phyloP scores from a whole-genome alignment of 768 basidiomycete species.

The Leccinum rimulosum region DNA sequence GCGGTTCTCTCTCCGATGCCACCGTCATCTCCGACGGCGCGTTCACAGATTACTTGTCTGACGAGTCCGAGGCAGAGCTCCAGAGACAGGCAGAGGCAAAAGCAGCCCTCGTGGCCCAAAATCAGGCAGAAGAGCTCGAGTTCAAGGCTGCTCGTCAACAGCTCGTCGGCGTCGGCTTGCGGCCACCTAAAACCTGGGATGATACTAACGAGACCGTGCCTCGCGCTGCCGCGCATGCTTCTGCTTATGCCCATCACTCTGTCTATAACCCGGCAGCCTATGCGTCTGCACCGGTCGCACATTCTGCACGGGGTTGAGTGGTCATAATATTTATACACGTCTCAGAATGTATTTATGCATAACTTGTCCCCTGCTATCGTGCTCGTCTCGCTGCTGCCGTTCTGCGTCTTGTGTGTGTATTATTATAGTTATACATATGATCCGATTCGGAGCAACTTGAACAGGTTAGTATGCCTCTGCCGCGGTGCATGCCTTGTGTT shows the following conservation, averaged over 20 bases:
- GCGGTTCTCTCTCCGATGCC: slow-evolving; percentile 63
- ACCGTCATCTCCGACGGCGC: slow-evolving; percentile 84
- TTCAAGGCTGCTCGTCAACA: slow-evolving; percentile 80
- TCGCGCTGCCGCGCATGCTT: slow-evolving; percentile 22
- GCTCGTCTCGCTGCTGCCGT: slow-evolving; percentile 12
- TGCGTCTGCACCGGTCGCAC: slow-evolving; percentile 25
- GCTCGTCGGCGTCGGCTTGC: slow-evolving; percentile 69
- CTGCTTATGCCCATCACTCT: slow-evolving; percentile 26
- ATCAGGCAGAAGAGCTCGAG: slow-evolving; percentile 74
- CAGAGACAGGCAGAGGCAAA: slow-evolving; percentile 83
- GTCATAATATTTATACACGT: slow-evolving; percentile 23
- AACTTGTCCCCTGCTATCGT: slow-evolving; percentile 15
- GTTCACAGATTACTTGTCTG: slow-evolving; percentile 89
- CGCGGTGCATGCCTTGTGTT: slow-evolving; percentile 13
- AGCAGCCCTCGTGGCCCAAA: slow-evolving; percentile 76
- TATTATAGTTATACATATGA: slow-evolving; percentile 7
- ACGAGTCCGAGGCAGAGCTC: slow-evolving; percentile 87
- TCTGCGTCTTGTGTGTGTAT: slow-evolving; percentile 26
- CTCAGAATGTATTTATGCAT: slow-evolving; percentile 25
- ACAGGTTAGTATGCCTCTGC: slow-evolving; percentile 20
- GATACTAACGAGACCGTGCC: slow-evolving; percentile 42
- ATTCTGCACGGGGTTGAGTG: slow-evolving; percentile 29
- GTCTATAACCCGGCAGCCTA: slow-evolving; percentile 29
- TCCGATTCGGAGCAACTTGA: slow-evolving; percentile 15
- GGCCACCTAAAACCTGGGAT: slow-evolving; percentile 77